Base-by-base conservation (phyloP, 2,329 filamentous ascomycete genomes). In the Drechmeria coniospora region DNA sequence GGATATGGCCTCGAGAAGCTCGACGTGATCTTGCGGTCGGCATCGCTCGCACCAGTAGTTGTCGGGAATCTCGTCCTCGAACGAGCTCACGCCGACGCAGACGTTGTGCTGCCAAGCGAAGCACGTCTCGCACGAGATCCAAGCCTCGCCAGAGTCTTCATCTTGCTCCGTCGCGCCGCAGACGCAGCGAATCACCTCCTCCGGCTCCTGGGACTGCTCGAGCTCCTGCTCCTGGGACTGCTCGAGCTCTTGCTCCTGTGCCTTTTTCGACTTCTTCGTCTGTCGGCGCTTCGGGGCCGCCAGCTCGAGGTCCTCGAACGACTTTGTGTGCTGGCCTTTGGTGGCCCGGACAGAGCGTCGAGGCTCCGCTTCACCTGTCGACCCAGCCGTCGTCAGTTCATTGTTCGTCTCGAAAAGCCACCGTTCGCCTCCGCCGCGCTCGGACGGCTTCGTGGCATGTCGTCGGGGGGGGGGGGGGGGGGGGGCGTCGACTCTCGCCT, bases 61-160 rank as follows among this genome's bases (percentile, higher is more conserved):
- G 34, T 79, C 79, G 17, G 80, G 78, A 30, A 82, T 65, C 44
- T 86, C 73, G 33, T 86, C 79, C 18, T 76, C 71, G 41, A 80
- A 83, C 25, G 77, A 73, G 44, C 68, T 74, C 48, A 94, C 71
- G 29, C 82, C 83, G 63, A 98, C 82, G 50, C 90, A 98, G 37
- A 92, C 77, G 46, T 94, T 94, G 55, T 98, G 90, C 55, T 98
- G 90, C 90, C 90, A 98, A 23, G 79, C 87, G 26, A 73, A 74
- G 54, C 90, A 98, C 25, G 70, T 72, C 53, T 98, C 90, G 59
- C 90, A 98, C 35, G 80, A 83, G 44, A 98, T 93, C 84, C 92
- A 95, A 28, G 84, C 76, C 42, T 90, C 78, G 39, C 79, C 81
- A 10, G 81, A 76, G 41, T 92, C 81, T 40, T 87, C 81, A 34